Base-by-base conservation (phyloP, 345 rosid species). In the Ceriops zippeliana region DNA sequence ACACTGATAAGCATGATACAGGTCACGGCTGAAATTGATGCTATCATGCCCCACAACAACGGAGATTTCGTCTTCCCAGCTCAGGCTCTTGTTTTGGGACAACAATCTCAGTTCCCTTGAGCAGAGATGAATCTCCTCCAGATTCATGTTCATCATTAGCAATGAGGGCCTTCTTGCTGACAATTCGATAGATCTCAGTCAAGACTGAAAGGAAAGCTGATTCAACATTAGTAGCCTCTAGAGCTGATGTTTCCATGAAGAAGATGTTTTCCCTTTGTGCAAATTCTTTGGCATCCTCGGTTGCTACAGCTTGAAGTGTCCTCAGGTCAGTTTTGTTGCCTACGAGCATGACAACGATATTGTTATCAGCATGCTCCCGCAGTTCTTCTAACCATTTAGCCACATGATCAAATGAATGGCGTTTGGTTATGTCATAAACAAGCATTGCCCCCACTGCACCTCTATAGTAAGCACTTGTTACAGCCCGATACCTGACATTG, bases 361-460 rank as follows among this genome's bases (percentile, higher is more conserved):
- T 87, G 72, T 79, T 82, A 67, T 85, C 89, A 1, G 87, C 91
- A 72, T 87, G 86, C 34, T 82, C 86, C 57, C 85, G 76, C 64
- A 87, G 51, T 70, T 87, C 91, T 37, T 83, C 87, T 47, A 87
- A 62, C 91, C 91, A 87, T 73, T 77, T 75, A 7, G 89, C 81
- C 49, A 85, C 73, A 64, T 87, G 85, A 62, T 85, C 91, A 32
- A 87, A 87, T 1, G 89, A 79, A 15, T 83, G 87, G 15, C 84
- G 85, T 60, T 86, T 76, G 46, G 76, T 73, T 37, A 87, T 84
- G 71, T 87, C 87, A 58, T 85, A 87, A 16, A 87, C 86, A 69
- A 87, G 75, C 89, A 87, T 83, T 54, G 91, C 91, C 30, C 91
- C 91, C 30, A 87, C 86, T 1, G 89, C 86, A 63, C 91, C 91